Evolutionary conservation across 2,329 filamentous ascomycete species (phyloP), one percentile per base, ranked within the genome.

Genomic region (Oidium heveae): DNA sequence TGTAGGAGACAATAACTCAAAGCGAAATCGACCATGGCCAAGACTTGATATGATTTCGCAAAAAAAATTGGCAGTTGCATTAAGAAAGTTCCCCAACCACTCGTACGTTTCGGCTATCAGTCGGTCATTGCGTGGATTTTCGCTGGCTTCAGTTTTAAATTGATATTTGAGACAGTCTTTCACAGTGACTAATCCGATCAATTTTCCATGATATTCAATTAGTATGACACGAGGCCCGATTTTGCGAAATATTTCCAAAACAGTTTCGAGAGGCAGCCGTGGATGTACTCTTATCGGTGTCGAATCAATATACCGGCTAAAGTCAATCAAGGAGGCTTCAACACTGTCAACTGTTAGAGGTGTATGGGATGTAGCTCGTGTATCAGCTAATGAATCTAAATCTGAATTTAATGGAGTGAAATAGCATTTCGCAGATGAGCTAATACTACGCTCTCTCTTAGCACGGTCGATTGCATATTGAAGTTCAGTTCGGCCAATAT

Each of bases 201-300:
- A 74, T 52, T 78, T 77, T 15, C 91, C 91, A 56, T 85, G 83
- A 64, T 94, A 83, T 66, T 98, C 91, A 41, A 95, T 82, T 3
- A 98, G 74, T 52, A 98, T 89, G 6, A 95, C 87, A 1, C 91
- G 78, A 0, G 89, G 91, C 0, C 91, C 91, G 66, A 98, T 93
- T 70, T 96, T 98, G 66, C 89, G 89, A 72, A 98, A 98, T 12
- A 98, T 74, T 64, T 98, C 91, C 87, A 98, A 95, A 34, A 94
- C 89, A 0, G 91, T 98, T 68, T 98, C 91, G 0, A 98, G 77
- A 0, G 89, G 84, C 0, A 96, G 77, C 1, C 86, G 80, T 0
- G 91, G 91, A 64, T 98, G 91, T 0, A 88, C 88, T 0, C 87
- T 84, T 1, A 98, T 77, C 0, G 91, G 91, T 0, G 88, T 94